Evolutionary conservation across 2,329 filamentous ascomycete genomes (phyloP).

Genomic region (Claviceps capensis): DNA sequence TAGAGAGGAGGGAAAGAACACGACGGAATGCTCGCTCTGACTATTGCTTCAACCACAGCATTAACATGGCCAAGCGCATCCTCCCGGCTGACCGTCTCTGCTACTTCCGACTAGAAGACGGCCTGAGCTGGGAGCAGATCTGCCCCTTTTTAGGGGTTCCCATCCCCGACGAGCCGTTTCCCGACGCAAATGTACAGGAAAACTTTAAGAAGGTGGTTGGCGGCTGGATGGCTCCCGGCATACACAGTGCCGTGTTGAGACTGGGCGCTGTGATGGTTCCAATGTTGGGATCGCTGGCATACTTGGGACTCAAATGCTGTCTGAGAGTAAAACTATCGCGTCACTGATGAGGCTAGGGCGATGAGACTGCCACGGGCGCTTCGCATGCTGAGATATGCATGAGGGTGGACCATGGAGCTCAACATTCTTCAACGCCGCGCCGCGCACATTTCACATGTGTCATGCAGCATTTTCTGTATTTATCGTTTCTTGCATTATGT

Average conservation of each 20-base stretch:
- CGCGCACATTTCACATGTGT: no score
- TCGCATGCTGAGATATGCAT: no score
- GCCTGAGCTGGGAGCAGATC: constrained; percentile 22
- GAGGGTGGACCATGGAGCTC: no score
- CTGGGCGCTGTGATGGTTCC: not conserved
- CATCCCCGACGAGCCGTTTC: constrained; percentile 13
- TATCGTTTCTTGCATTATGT: no score
- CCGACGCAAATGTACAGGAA: not conserved
- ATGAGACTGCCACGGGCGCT: no score
- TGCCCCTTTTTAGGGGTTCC: constrained; percentile 18
- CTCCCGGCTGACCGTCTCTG: constrained; percentile 16
- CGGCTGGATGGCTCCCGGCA: not conserved
- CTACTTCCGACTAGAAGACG: constrained; percentile 19
- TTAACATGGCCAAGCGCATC: constrained; percentile 12
- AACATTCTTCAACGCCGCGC: no score
- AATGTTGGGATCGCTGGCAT: not conserved
- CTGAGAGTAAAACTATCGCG: no score
- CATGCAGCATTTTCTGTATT: no score
- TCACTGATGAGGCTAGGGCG: no score
- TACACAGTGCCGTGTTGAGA: not conserved
- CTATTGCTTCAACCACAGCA: constrained; percentile 7
- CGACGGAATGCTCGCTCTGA: not conserved
- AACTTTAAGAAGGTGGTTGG: not conserved
- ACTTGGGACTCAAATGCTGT: constrained; percentile 3
- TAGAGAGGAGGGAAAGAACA: no score